Evolutionary conservation across 164 flowering plant genomes (phyloP).

Genomic region (Umbilicus rupestris): DNA sequence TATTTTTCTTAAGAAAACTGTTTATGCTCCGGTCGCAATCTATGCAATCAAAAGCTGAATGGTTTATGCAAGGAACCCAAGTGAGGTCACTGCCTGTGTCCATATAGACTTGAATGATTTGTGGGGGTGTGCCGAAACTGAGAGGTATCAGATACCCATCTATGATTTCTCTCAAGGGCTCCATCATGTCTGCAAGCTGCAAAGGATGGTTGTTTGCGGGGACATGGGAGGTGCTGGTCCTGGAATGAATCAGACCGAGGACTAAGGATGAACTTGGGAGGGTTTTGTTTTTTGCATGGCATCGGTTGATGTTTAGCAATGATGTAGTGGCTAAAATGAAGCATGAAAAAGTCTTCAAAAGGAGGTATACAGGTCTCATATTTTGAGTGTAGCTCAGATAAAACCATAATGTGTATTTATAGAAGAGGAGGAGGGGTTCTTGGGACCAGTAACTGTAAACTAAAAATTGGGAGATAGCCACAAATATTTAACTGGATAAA

Average conservation of each 20-base stretch:
- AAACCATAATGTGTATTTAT: neutral
- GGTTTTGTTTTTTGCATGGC: neutral
- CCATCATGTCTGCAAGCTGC: conserved; percentile 29
- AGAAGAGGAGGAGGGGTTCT: too few relatives aligned
- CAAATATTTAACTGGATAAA: too few relatives aligned
- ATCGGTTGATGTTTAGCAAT: neutral
- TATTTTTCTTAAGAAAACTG: conserved; percentile 15
- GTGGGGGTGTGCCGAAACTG: conserved; percentile 59
- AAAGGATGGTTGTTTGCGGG: conserved; percentile 8
- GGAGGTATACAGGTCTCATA: neutral
- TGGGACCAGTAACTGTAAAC: too few relatives aligned
- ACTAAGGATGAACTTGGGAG: conserved; percentile 20
- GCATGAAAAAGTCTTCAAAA: conserved; percentile 1
- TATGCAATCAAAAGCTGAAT: conserved; percentile 51
- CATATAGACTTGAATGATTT: conserved; percentile 54
- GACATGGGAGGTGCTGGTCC: conserved; percentile 12
- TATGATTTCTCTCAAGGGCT: conserved; percentile 51
- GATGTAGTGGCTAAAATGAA: neutral
- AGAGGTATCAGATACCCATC: conserved; percentile 63
- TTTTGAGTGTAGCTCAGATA: neutral
- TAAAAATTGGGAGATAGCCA: too few relatives aligned
- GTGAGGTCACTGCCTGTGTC: conserved; percentile 81
- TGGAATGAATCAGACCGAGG: conserved; percentile 40
- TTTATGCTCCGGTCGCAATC: conserved; percentile 50
- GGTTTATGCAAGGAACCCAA: conserved; percentile 75